These are phyloP conservation scores for Diutina ranongensis DNA, from an alignment of 1,139 yeast genomes.

Conservation along the genomic window DNA sequence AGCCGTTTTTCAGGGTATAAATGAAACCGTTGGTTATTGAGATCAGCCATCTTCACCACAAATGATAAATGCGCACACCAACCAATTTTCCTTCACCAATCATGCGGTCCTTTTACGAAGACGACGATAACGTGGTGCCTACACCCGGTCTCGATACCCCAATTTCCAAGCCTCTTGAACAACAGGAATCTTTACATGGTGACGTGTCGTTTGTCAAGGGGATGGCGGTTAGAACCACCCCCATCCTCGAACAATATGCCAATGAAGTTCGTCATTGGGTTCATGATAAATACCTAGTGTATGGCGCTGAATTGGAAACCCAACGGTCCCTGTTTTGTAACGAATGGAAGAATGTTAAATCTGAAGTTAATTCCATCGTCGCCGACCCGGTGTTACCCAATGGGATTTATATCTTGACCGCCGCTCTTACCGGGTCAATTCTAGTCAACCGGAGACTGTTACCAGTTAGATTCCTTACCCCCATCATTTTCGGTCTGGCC, in stretches of 20 bases:
- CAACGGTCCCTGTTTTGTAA: constrained; percentile 33
- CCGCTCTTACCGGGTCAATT: constrained; percentile 1
- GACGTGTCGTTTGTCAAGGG: constrained; percentile 35
- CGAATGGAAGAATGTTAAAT: constrained; percentile 21
- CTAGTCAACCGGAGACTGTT: constrained; percentile 5
- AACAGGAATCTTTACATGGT: constrained; percentile 30
- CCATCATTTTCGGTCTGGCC: not conserved
- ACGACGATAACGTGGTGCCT: constrained; percentile 33
- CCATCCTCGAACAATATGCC: constrained; percentile 31
- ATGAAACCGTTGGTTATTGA: constrained; percentile 25
- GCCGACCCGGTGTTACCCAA: constrained; percentile 4
- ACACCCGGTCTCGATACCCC: constrained; percentile 37
- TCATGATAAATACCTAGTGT: constrained; percentile 24
- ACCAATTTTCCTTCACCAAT: not conserved
- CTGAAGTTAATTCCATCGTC: constrained; percentile 4
- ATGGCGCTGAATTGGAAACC: constrained; percentile 32
- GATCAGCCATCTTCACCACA: no score
- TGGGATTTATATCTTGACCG: constrained; percentile 4
- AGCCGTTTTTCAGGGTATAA: constrained; percentile 27
- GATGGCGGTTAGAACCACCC: constrained; percentile 40
- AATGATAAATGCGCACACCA: not conserved
- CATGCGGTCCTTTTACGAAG: constrained; percentile 35
- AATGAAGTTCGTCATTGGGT: constrained; percentile 25
- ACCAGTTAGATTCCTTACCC: not conserved
- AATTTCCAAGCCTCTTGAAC: constrained; percentile 23